Percentiles rank a stretch among this genome's conserved stretches.
Evolutionary conservation across 306 rosid species (phyloP).

Genomic region (Heteromeles arbutifolia): DNA sequence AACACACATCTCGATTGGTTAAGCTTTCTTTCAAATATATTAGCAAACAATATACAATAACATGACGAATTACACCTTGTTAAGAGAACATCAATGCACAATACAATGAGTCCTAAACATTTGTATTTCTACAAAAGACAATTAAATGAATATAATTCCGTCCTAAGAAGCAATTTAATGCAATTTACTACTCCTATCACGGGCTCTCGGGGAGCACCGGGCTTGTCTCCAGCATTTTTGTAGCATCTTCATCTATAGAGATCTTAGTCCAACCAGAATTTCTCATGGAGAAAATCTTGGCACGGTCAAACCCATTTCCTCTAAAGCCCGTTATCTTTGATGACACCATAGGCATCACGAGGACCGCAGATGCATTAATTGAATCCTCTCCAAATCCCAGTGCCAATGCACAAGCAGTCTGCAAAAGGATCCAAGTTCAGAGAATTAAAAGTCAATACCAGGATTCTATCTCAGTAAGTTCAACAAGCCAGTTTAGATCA

Average conservation of each 20-base stretch:
- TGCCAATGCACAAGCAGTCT: conserved; percentile 63
- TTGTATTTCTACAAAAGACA: not conserved
- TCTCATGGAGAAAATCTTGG: conserved; percentile 57
- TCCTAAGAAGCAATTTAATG: conserved; percentile 8
- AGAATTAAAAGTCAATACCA: not conserved
- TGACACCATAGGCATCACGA: conserved; percentile 98
- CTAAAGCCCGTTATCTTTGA: conserved; percentile 91
- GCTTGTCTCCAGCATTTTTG: conserved; percentile 33
- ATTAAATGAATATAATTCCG: not conserved
- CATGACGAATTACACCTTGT: not conserved
- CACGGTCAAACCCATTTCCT: conserved; percentile 64
- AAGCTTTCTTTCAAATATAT: conserved; percentile 2
- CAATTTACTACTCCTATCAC: conserved; percentile 29
- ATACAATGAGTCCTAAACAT: conserved; percentile 10
- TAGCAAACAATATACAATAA: conserved; percentile 14
- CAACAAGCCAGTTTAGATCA: conserved; percentile 16
- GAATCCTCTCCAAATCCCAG: conserved; percentile 92
- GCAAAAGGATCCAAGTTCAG: conserved; percentile 27
- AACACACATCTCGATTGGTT: too few relatives aligned
- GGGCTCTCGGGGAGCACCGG: conserved; percentile 33
- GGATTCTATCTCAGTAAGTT: not conserved
- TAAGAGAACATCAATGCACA: not conserved
- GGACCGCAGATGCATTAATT: conserved; percentile 74
- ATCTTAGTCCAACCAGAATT: conserved; percentile 56
- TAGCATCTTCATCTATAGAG: conserved; percentile 56